Evolutionary conservation across 2,329 filamentous ascomycete species (phyloP).

Genomic region (Xylaria multiplex): DNA sequence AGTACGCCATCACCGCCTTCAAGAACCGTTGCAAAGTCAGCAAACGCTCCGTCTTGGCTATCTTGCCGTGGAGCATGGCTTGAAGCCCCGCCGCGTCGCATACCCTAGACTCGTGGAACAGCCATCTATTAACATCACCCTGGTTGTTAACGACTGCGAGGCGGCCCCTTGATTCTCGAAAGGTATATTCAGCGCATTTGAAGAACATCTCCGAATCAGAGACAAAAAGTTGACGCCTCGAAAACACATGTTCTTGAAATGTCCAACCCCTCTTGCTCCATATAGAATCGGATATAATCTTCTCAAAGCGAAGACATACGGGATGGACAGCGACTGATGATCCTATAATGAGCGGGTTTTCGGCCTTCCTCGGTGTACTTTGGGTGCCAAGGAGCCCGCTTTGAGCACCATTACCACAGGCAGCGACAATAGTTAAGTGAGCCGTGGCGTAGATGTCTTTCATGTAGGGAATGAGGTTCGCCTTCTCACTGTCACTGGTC

Average conservation of each 20-base stretch:
- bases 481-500: constrained; percentile 19
- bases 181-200: background rate
- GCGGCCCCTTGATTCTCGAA: background rate
- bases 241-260: constrained; percentile 7
- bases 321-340: background rate
- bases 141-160: background rate
- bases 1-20: background rate
- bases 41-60: background rate
- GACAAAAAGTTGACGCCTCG: background rate
- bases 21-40: background rate
- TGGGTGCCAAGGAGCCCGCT: constrained; percentile 19
- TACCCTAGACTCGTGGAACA: background rate
- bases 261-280: constrained; percentile 11
- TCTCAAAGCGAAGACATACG: background rate
- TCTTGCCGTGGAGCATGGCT: background rate
- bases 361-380: background rate
- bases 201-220: constrained; percentile 2
- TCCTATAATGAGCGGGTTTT: background rate
- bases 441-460: constrained; percentile 26
- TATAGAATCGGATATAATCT: fast-evolving
- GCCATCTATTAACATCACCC: background rate
- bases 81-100: background rate
- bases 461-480: constrained; percentile 28
- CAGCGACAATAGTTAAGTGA: constrained; percentile 28
- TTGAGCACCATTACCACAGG: constrained; percentile 9